Conservation (phyloP, 331 rosid genomes). For the Cydonia oblonga region DNA sequence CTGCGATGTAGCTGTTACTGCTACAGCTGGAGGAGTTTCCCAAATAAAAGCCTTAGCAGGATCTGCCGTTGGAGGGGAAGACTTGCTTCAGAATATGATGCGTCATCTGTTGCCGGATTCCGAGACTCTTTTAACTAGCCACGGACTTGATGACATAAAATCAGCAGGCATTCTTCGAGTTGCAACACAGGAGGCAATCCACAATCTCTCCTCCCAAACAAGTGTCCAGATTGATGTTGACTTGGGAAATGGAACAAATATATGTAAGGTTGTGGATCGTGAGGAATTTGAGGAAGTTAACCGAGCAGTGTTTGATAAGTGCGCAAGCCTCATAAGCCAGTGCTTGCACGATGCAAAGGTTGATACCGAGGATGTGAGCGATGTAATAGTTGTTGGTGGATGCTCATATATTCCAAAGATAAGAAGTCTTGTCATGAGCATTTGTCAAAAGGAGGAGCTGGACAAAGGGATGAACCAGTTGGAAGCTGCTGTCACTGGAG, state of each 20-base stretch:
- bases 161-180: conserved; percentile 55
- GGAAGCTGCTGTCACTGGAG: conserved; percentile 80
- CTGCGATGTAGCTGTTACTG: conserved; percentile 72
- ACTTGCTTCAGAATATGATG: conserved; percentile 84
- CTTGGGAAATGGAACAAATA: conserved; percentile 45
- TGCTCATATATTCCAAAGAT: conserved; percentile 72
- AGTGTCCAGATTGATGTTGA: conserved; percentile 48
- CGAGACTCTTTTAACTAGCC: conserved; percentile 33
- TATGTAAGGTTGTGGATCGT: conserved; percentile 37
- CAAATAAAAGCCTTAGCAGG: conserved; percentile 84
- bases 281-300: conserved; percentile 74
- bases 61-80: conserved; percentile 79
- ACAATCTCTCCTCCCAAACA: conserved; percentile 43
- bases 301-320: conserved; percentile 46
- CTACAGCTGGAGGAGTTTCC: conserved; percentile 71
- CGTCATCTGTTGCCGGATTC: conserved; percentile 47
- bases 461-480: conserved; percentile 54
- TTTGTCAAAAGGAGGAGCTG: conserved; percentile 33
- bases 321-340: conserved; percentile 46
- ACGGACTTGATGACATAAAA: conserved; percentile 41
- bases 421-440: conserved; percentile 30
- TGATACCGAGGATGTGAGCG: conserved; percentile 41
- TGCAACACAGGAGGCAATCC: conserved; percentile 67
- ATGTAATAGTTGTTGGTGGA: conserved; percentile 66
- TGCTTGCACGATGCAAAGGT: conserved; percentile 67